phyloP scores from a whole-genome alignment of 2,329 filamentous ascomycete genomes.

The Pseudogymnoascus sp. region DNA sequence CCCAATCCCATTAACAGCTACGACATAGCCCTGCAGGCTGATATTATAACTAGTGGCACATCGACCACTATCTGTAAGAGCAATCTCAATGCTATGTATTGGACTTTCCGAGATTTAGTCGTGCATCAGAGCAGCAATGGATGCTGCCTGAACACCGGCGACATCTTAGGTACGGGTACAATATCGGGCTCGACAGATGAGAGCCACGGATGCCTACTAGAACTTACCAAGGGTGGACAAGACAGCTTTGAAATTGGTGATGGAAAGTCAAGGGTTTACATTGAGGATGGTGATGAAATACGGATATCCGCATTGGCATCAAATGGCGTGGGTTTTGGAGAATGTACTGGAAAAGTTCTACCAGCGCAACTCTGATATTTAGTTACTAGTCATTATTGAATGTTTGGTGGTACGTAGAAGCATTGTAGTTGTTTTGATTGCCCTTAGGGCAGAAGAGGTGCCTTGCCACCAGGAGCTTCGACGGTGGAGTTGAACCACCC shows the following conservation, averaged over 20 bases:
- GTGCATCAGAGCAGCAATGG: slow-evolving; percentile 35
- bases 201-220: slow-evolving; percentile 37
- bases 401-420: not conserved
- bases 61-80: slow-evolving; percentile 29
- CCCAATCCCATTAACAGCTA: slow-evolving; percentile 33
- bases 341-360: slow-evolving; percentile 21
- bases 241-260: slow-evolving; percentile 21
- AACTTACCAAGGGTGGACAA: slow-evolving; percentile 28
- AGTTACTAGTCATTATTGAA: not conserved
- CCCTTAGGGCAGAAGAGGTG: too few species aligned
- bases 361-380: slow-evolving; percentile 1
- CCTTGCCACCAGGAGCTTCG: too few species aligned
- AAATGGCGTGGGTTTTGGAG: slow-evolving; percentile 26
- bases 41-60: slow-evolving; percentile 24
- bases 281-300: slow-evolving; percentile 36
- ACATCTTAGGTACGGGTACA: slow-evolving; percentile 40
- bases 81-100: slow-evolving; percentile 33
- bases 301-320: slow-evolving; percentile 17
- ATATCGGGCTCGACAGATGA: slow-evolving; percentile 33
- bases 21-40: slow-evolving; percentile 28
- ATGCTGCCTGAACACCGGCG: slow-evolving; percentile 35
- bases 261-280: slow-evolving; percentile 29
- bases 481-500: too few species aligned
- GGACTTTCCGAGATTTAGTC: slow-evolving; percentile 35
- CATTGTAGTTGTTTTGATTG: too few species aligned